phyloP scores from a whole-genome alignment of 495 filamentous ascomycete species.

The Parmelia sp. region DNA sequence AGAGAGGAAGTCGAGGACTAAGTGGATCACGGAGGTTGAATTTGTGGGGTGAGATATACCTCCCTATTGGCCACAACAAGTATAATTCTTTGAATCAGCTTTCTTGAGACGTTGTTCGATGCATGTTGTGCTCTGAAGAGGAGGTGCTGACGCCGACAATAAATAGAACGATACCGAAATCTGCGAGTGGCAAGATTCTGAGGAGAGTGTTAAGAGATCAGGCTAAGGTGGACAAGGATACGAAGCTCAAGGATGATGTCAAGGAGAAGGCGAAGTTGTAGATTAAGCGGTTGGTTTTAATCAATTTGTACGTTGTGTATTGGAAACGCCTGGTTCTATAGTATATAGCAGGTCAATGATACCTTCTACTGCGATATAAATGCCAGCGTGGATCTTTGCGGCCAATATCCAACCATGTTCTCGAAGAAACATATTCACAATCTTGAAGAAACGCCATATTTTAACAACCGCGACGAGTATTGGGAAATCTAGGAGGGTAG shows the following conservation, averaged over 20 bases:
- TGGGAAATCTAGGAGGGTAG: not conserved
- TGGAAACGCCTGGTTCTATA: not conserved
- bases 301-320: not conserved
- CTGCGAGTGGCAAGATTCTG: slow-evolving; percentile 62
- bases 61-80: not conserved
- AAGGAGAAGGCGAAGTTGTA: slow-evolving; percentile 40
- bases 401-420: too few species aligned
- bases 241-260: slow-evolving; percentile 32
- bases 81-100: not conserved
- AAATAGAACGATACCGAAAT: slow-evolving; percentile 50
- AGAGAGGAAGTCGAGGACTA: slow-evolving; percentile 56
- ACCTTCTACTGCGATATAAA: not conserved
- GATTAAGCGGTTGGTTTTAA: not conserved
- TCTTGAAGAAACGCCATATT: too few species aligned
- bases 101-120: not conserved
- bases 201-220: slow-evolving; percentile 49
- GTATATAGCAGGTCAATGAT: not conserved
- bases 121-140: not conserved
- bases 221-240: slow-evolving; percentile 5
- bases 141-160: too few species aligned
- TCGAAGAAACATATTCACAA: too few species aligned
- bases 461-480: not conserved
- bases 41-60: slow-evolving; percentile 36
- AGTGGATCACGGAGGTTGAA: slow-evolving; percentile 61
- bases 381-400: not conserved